Evolutionary conservation across 371 early-diverging fungal species (phyloP).

Genomic region (Mortierella sp.): DNA sequence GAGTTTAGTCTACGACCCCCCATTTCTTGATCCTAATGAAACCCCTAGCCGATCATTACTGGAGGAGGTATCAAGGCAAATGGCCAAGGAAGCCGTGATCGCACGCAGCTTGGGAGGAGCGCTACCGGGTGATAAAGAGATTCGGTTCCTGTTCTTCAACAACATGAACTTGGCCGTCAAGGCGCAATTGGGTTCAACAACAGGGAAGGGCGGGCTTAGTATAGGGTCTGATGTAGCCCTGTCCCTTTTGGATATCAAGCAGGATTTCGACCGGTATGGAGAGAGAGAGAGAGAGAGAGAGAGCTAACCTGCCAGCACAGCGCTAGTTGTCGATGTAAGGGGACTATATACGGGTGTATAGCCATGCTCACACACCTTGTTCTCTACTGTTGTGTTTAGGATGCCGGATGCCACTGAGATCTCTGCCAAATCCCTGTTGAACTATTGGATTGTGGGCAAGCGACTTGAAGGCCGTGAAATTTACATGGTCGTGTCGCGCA

Average conservation of each 20-base stretch:
- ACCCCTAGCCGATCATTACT: constrained; percentile 21
- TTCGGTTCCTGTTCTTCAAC: constrained; percentile 52
- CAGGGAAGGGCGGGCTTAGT: constrained; percentile 26
- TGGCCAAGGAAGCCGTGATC: constrained; percentile 33
- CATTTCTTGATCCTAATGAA: constrained; percentile 24
- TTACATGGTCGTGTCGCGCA: constrained; percentile 69
- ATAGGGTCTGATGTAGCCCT: constrained; percentile 45
- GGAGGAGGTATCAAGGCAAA: constrained; percentile 33
- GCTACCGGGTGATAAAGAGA: constrained; percentile 40
- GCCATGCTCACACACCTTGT: too few species aligned
- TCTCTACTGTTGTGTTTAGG: constrained; percentile 13
- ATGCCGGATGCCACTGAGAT: constrained; percentile 64
- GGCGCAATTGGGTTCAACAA: constrained; percentile 29
- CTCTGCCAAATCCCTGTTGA: constrained; percentile 68
- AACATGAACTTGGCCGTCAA: constrained; percentile 52
- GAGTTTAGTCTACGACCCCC: constrained; percentile 14
- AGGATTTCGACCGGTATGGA: constrained; percentile 63
- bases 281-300: too few species aligned
- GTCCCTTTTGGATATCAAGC: constrained; percentile 61
- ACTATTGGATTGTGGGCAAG: constrained; percentile 71
- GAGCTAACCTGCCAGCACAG: too few species aligned
- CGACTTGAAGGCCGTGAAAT: constrained; percentile 63
- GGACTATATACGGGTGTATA: too few species aligned
- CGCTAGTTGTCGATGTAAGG: too few species aligned
- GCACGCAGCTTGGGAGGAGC: constrained; percentile 40